phyloP scores from a whole-genome alignment of 768 basidiomycete genomes.

The Amanita polypyramis region DNA sequence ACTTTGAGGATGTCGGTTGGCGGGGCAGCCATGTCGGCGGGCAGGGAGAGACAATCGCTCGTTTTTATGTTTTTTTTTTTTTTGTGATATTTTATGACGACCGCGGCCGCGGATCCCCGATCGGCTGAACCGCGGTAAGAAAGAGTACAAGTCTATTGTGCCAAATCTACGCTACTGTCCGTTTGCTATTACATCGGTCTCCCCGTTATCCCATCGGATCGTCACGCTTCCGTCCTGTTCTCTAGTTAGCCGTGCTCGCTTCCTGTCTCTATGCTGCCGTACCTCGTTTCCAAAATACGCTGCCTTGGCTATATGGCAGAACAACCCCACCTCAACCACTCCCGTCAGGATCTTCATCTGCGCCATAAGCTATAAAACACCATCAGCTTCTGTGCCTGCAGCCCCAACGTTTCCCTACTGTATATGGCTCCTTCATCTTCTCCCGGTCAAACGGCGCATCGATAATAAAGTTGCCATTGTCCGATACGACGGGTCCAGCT shows the following conservation, averaged over 20 bases:
- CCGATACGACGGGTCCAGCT: slow-evolving; percentile 93
- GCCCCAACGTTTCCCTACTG: slow-evolving; percentile 26
- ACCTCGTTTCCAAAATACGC: slow-evolving; percentile 96
- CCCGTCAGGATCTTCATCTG: slow-evolving; percentile 92
- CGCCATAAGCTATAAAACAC: slow-evolving; percentile 46
- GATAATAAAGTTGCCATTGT: slow-evolving; percentile 97
- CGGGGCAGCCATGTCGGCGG: neutral
- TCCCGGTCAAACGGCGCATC: slow-evolving; percentile 83
- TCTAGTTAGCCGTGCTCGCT: too few species aligned
- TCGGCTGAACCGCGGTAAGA: too few species aligned
- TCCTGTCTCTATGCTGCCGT: slow-evolving; percentile 17
- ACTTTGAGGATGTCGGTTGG: slow-evolving; percentile 74
- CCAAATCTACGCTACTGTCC: too few species aligned
- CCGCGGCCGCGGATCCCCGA: neutral
- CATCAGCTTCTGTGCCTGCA: neutral
- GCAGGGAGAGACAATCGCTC: neutral
- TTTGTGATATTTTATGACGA: neutral
- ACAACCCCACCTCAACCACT: slow-evolving; percentile 98
- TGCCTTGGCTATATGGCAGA: slow-evolving; percentile 84
- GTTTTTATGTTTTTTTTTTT: too few species aligned
- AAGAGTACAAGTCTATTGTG: too few species aligned
- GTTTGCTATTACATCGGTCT: neutral
- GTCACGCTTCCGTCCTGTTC: slow-evolving; percentile 71
- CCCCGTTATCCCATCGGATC: slow-evolving; percentile 45
- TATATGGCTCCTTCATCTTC: slow-evolving; percentile 54